Conservation (phyloP, 495 filamentous ascomycete species). For the Penicillium tannophilum region DNA sequence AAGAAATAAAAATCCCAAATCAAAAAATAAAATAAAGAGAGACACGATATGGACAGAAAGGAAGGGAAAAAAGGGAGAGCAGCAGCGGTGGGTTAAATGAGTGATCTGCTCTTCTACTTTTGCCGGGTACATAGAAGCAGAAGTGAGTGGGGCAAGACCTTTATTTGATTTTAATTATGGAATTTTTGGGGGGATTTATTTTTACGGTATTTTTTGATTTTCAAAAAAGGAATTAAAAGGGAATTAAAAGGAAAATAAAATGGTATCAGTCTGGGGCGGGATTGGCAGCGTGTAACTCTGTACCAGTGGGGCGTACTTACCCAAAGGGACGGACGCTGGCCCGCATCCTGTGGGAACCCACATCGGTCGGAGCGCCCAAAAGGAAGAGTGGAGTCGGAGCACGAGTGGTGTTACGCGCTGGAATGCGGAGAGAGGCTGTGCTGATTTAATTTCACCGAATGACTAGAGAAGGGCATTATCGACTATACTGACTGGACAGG, state of each 20-base stretch:
- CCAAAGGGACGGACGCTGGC: constrained; percentile 13
- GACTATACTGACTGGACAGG: background rate
- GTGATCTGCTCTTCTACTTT: constrained; percentile 47
- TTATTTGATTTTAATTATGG: constrained; percentile 22
- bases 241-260: constrained; percentile 10
- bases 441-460: background rate
- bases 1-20: constrained; percentile 31
- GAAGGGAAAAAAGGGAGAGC: constrained; percentile 21
- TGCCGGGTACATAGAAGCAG: constrained; percentile 26
- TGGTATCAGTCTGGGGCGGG: constrained; percentile 30
- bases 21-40: constrained; percentile 39
- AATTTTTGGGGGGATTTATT: constrained; percentile 26
- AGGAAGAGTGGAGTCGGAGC: constrained; percentile 5
- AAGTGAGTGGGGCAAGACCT: constrained; percentile 38
- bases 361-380: constrained; percentile 6
- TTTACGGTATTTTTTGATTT: constrained; percentile 4
- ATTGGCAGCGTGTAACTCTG: constrained; percentile 16
- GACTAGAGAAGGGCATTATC: too few species aligned
- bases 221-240: background rate
- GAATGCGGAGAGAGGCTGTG: constrained; percentile 18
- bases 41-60: constrained; percentile 31
- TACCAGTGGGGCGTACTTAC: background rate
- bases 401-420: constrained; percentile 13
- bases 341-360: constrained; percentile 6
- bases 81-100: constrained; percentile 47